phyloP scores from a whole-genome alignment of 257 asterid species.

The Salvia rosmarinus region DNA sequence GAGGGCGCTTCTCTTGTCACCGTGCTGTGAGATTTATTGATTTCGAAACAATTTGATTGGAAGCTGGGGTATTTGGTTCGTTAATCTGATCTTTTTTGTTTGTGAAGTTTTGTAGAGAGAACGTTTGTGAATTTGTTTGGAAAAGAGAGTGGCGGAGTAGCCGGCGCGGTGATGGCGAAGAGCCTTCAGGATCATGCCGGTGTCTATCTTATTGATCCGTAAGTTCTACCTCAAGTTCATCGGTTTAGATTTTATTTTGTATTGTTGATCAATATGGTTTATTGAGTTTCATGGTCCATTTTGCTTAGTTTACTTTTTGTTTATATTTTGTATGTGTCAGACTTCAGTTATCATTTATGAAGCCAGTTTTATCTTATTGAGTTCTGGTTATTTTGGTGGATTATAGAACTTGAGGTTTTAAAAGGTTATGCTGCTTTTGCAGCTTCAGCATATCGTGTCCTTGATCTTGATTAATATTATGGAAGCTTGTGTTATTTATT shows the following conservation, averaged over 20 bases:
- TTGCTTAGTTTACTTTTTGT: no score
- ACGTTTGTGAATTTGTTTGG: not conserved
- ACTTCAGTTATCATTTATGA: not conserved
- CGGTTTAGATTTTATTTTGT: not conserved
- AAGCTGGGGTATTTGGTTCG: constrained; percentile 16
- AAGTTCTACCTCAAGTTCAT: constrained; percentile 34
- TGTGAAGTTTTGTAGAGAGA: not conserved
- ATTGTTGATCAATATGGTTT: not conserved
- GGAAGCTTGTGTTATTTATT: not conserved
- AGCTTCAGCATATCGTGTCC: no score
- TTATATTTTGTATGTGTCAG: not conserved
- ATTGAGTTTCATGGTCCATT: no score
- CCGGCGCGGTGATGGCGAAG: constrained; percentile 69
- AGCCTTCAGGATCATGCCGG: constrained; percentile 59
- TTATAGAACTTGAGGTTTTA: not conserved
- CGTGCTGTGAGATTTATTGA: not conserved
- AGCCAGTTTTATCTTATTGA: no score
- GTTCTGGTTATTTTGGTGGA: not conserved
- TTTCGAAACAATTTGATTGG: not conserved
- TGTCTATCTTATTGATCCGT: constrained; percentile 78
- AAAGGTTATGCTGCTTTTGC: not conserved
- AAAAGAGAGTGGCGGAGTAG: constrained; percentile 85
- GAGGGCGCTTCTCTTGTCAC: constrained; percentile 3
- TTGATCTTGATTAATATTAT: not conserved
- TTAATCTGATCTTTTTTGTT: not conserved